Evolutionary conservation across 495 filamentous ascomycete species (phyloP).

Genomic region (Bryoglossum gracile): DNA sequence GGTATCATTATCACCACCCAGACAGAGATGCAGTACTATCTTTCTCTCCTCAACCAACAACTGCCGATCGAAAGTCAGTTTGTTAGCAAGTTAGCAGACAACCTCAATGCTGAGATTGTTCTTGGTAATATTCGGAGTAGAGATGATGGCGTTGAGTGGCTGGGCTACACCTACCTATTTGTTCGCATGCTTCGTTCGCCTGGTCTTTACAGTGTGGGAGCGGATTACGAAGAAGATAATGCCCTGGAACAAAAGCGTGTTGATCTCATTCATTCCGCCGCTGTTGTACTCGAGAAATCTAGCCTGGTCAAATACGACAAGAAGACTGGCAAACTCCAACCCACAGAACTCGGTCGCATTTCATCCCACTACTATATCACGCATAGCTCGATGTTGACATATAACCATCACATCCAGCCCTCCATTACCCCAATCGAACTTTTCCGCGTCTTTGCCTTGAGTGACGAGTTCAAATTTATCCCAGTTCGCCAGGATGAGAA

Average conservation of each 20-base stretch:
- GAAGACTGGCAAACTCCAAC: conserved; percentile 78
- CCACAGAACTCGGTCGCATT: conserved; percentile 91
- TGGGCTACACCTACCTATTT: conserved; percentile 97
- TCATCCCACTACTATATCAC: conserved; percentile 98
- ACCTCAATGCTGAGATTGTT: conserved; percentile 94
- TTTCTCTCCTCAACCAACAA: conserved; percentile 94
- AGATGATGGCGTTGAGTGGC: conserved; percentile 96
- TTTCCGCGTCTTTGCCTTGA: conserved; percentile 95
- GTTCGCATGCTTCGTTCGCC: conserved; percentile 96
- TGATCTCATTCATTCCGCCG: conserved; percentile 92
- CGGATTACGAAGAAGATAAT: conserved; percentile 89
- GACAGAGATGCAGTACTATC: conserved; percentile 89
- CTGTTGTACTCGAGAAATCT: conserved; percentile 76
- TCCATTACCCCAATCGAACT: conserved; percentile 86
- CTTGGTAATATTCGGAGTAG: conserved; percentile 88
- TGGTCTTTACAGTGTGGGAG: conserved; percentile 89
- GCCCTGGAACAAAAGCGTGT: conserved; percentile 93
- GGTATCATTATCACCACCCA: conserved; percentile 98
- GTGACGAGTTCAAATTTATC: conserved; percentile 98
- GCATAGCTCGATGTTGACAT: conserved; percentile 90
- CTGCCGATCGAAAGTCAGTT: conserved; percentile 96
- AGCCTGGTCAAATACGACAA: conserved; percentile 93
- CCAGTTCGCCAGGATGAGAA: conserved; percentile 97
- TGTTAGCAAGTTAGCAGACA: conserved; percentile 87
- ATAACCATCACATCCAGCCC: conserved; percentile 92